These are phyloP conservation scores for Alloteropsis semialata DNA, from an alignment of 176 grass and related monocot species.

Conservation along the genomic window DNA sequence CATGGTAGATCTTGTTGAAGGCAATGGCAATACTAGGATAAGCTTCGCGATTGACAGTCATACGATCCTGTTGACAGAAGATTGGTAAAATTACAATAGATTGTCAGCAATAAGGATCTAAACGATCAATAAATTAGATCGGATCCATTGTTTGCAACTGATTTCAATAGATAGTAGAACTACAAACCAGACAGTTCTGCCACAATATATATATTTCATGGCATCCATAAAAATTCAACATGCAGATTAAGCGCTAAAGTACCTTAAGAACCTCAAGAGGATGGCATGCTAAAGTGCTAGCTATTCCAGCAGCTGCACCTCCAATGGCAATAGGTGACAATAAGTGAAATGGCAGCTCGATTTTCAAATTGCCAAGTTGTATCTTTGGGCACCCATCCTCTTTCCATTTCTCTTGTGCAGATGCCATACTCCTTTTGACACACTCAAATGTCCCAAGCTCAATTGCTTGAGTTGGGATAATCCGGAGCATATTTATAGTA, in stretches of 20 bases:
- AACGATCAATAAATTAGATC: not conserved
- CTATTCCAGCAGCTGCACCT: slow-evolving; percentile 71
- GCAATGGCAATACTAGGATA: slow-evolving; percentile 78
- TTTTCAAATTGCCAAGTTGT: slow-evolving; percentile 50
- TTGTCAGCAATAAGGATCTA: not conserved
- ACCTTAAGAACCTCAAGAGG: slow-evolving; percentile 95
- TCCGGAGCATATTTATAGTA: slow-evolving; percentile 75
- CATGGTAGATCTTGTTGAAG: slow-evolving; percentile 55
- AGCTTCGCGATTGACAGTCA: slow-evolving; percentile 53
- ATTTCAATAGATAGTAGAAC: not conserved
- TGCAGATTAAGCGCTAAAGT: slow-evolving; percentile 14
- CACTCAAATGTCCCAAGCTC: slow-evolving; percentile 71
- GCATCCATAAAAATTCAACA: not conserved
- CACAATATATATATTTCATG: not conserved
- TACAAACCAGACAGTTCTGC: not conserved
- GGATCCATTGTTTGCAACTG: not conserved
- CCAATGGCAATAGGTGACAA: slow-evolving; percentile 69
- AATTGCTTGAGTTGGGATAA: slow-evolving; percentile 72
- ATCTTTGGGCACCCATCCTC: slow-evolving; percentile 49
- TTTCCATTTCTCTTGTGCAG: slow-evolving; percentile 63
- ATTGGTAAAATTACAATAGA: not conserved
- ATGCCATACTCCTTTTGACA: slow-evolving; percentile 64
- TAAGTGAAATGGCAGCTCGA: slow-evolving; percentile 53
- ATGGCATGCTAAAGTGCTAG: slow-evolving; percentile 68
- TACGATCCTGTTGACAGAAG: slow-evolving; percentile 52